phyloP scores from a whole-genome alignment of 805 yeast genomes.

The Candida yuanshanica region DNA sequence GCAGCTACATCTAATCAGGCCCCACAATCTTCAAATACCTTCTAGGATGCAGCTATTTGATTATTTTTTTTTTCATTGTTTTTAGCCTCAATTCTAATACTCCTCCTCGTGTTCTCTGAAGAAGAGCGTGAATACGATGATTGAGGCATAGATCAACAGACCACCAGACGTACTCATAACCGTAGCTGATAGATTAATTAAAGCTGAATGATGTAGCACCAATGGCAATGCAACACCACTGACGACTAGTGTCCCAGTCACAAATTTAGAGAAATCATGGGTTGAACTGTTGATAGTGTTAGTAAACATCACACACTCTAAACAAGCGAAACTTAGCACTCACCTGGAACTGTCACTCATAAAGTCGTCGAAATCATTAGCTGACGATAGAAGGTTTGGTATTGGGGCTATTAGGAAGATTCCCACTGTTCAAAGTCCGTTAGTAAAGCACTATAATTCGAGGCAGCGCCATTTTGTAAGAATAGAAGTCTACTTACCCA shows the following conservation, averaged over 20 bases:
- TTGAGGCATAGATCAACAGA: conserved; percentile 72
- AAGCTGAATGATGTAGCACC: conserved; percentile 66
- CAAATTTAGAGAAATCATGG: conserved; percentile 75
- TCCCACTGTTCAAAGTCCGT: conserved; percentile 31
- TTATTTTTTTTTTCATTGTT: background rate
- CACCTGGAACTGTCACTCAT: conserved; percentile 48
- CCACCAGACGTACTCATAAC: conserved; percentile 82
- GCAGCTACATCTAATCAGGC: no score
- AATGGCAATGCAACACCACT: conserved; percentile 75
- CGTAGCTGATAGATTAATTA: conserved; percentile 67
- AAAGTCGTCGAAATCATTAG: conserved; percentile 46
- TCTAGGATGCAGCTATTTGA: conserved; percentile 15
- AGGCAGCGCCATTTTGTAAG: background rate
- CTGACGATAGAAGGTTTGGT: conserved; percentile 57
- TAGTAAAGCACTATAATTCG: background rate
- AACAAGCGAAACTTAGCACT: conserved; percentile 12
- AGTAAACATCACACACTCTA: conserved; percentile 12
- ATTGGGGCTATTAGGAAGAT: conserved; percentile 66
- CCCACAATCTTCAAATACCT: no score
- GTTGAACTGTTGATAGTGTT: conserved; percentile 28
- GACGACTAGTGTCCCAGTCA: conserved; percentile 70
- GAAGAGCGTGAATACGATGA: conserved; percentile 74
- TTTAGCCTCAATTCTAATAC: conserved; percentile 18
- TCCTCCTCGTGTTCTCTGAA: conserved; percentile 46
- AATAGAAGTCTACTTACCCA: conserved; percentile 35